A percentile compares a stretch with the other conserved stretches of the same genome.
Conservation (phyloP, 805 yeast species). For the Yamadazyma olivae region DNA sequence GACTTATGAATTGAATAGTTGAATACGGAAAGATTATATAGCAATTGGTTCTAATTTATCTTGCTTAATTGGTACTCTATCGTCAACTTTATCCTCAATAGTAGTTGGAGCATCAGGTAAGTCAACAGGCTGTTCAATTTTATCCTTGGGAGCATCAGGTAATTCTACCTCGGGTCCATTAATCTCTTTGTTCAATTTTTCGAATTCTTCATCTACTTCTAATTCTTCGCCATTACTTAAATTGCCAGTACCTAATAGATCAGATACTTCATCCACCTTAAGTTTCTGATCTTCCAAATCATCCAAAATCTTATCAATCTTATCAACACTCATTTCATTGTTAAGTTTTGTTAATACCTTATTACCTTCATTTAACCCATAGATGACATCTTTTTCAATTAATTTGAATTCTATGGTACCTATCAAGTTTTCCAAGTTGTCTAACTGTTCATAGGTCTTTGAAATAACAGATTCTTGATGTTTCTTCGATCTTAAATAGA, state of each 20-base stretch:
- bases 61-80: no score
- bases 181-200: conserved; percentile 45
- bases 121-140: conserved; percentile 1
- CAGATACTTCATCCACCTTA: conserved; percentile 72
- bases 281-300: conserved; percentile 78
- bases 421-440: conserved; percentile 74
- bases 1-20: no score
- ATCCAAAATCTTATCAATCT: conserved; percentile 80
- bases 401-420: conserved; percentile 83
- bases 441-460: conserved; percentile 74
- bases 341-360: conserved; percentile 72
- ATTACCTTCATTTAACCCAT: conserved; percentile 81
- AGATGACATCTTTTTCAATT: conserved; percentile 79
- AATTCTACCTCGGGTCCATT: conserved; percentile 12
- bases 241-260: conserved; percentile 43
- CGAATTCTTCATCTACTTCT: conserved; percentile 67
- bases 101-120: conserved; percentile 6
- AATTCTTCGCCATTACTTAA: conserved; percentile 48
- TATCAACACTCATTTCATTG: conserved; percentile 70
- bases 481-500: conserved; percentile 72
- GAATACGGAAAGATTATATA: no score
- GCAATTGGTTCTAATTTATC: no score
- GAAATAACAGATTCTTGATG: conserved; percentile 73
- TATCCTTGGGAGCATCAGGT: conserved; percentile 5
- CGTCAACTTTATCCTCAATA: no score